These are phyloP conservation scores for Dictyostelium intermedium DNA, from an alignment of 78 protist species.

Conservation along the genomic window DNA sequence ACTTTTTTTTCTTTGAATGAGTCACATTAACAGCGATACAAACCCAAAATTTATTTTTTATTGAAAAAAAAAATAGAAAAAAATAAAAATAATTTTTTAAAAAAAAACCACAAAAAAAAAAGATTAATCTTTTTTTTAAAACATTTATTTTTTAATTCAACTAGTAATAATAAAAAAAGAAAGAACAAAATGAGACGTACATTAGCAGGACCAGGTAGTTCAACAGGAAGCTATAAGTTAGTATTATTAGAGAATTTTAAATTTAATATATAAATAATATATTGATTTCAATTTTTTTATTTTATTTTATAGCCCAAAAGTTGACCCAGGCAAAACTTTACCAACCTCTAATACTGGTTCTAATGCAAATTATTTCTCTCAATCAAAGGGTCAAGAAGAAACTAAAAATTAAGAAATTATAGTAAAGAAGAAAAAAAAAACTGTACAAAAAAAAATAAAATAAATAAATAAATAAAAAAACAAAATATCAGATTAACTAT, in stretches of 20 bases:
- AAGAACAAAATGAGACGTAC: neutral
- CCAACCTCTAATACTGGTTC: neutral
- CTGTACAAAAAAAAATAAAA: neutral
- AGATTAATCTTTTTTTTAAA: too few relatives aligned
- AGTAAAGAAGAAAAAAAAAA: neutral
- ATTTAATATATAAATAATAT: too few relatives aligned
- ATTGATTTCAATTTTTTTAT: neutral
- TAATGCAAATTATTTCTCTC: neutral
- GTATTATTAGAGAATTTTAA: neutral
- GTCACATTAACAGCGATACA: too few relatives aligned
- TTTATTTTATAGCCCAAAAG: neutral
- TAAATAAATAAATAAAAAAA: neutral
- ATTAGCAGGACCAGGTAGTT: neutral
- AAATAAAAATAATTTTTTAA: too few relatives aligned
- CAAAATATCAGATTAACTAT: too few relatives aligned
- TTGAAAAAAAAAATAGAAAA: too few relatives aligned
- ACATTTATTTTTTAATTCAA: too few relatives aligned
- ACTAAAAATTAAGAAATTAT: neutral
- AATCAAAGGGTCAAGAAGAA: neutral
- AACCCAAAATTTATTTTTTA: too few relatives aligned
- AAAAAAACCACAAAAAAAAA: too few relatives aligned
- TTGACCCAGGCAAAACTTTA: neutral
- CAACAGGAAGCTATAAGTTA: neutral
- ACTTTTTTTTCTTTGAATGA: too few relatives aligned
- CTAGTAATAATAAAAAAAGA: too few relatives aligned